Evolutionary conservation across 1,284 basidiomycete species (phyloP).

Genomic region (Malassezia equina): DNA sequence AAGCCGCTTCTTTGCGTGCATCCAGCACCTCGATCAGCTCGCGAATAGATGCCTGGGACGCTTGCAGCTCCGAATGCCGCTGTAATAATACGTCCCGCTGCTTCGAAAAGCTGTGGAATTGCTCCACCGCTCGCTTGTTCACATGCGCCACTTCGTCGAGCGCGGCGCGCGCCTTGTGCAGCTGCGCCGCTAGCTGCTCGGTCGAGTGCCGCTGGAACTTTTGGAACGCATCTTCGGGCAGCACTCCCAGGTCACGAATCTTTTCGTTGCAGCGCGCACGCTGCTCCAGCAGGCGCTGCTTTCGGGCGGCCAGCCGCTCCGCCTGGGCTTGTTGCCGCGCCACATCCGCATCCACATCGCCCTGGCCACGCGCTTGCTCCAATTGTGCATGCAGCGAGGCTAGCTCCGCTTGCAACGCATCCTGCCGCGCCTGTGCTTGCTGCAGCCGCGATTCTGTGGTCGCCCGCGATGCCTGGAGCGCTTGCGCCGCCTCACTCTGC

Average conservation of each 20-base stretch:
- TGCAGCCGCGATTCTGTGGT: constrained; percentile 7
- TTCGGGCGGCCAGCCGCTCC: constrained; percentile 83
- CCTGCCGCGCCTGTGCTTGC: background rate
- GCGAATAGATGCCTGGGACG: constrained; percentile 75
- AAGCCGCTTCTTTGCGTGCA: constrained; percentile 94
- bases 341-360: constrained; percentile 73
- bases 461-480: background rate
- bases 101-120: constrained; percentile 94
- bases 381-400: constrained; percentile 50
- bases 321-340: constrained; percentile 85
- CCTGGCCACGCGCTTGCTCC: constrained; percentile 69
- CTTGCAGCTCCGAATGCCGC: constrained; percentile 79
- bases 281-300: constrained; percentile 67
- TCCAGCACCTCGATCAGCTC: constrained; percentile 92
- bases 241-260: constrained; percentile 86
- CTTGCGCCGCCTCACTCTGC: constrained; percentile 58
- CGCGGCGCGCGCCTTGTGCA: constrained; percentile 79
- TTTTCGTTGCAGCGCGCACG: constrained; percentile 87
- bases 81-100: constrained; percentile 81
- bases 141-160: constrained; percentile 95
- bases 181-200: constrained; percentile 78
- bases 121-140: constrained; percentile 98
- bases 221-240: constrained; percentile 93
- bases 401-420: background rate
- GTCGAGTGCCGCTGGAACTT: constrained; percentile 73